phyloP scores from a whole-genome alignment of 140 eudicot genomes.

The Anethum foeniculum region DNA sequence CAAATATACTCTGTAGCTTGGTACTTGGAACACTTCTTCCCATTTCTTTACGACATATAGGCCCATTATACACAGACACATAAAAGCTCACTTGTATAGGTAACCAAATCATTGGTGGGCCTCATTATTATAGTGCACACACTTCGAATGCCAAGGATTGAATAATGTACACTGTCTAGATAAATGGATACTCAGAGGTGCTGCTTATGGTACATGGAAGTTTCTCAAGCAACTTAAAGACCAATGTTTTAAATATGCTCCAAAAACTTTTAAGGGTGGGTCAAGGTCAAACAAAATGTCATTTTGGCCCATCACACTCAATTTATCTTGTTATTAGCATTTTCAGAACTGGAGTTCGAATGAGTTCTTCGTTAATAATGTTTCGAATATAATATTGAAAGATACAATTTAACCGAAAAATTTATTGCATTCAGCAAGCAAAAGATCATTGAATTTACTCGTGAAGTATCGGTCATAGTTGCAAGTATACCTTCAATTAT shows the following conservation, averaged over 20 bases:
- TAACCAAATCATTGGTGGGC: neutral
- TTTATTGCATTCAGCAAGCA: neutral
- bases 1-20: neutral
- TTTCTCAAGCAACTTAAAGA: neutral
- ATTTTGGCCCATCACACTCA: neutral
- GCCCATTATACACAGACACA: neutral
- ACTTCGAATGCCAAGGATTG: neutral
- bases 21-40: neutral
- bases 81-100: neutral
- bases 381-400: neutral
- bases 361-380: neutral
- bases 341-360: neutral
- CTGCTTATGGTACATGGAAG: neutral
- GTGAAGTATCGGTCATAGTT: neutral
- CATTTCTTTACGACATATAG: neutral
- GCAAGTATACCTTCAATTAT: conserved; percentile 57
- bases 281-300: neutral
- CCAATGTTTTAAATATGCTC: neutral
- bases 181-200: neutral
- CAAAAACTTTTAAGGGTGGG: neutral
- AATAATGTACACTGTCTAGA: neutral
- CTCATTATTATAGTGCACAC: neutral
- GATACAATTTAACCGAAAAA: neutral
- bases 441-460: neutral
- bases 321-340: neutral